Evolutionary conservation across 176 grass and related monocot genomes (phyloP).

Genomic region (Zoysia pacifica): DNA sequence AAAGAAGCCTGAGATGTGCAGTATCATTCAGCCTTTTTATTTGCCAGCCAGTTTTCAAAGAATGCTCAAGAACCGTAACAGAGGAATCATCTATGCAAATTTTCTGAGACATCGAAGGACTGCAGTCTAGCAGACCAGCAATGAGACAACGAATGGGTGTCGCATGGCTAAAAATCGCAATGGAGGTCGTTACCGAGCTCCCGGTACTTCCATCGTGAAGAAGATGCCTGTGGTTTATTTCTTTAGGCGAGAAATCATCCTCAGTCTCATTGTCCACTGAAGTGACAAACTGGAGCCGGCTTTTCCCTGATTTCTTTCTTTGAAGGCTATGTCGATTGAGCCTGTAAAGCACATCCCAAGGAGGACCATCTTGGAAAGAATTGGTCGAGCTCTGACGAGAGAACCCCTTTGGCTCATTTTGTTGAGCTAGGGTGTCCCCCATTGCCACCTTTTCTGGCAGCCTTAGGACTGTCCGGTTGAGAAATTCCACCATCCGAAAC

Average conservation of each 20-base stretch:
- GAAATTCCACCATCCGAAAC: slow-evolving; percentile 81
- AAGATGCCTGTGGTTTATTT: slow-evolving; percentile 40
- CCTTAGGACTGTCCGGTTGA: slow-evolving; percentile 64
- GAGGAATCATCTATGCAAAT: slow-evolving; percentile 87
- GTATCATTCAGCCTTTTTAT: slow-evolving; percentile 86
- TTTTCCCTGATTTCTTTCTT: slow-evolving; percentile 85
- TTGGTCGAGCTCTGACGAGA: slow-evolving; percentile 69
- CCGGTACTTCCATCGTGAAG: slow-evolving; percentile 46
- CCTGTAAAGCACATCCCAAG: slow-evolving; percentile 63
- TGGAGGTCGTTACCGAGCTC: slow-evolving; percentile 36
- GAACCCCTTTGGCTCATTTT: slow-evolving; percentile 61
- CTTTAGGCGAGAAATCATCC: slow-evolving; percentile 72
- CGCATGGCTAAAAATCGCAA: slow-evolving; percentile 76
- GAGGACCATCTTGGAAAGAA: slow-evolving; percentile 63
- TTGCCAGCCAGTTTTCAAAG: slow-evolving; percentile 71
- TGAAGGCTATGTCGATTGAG: slow-evolving; percentile 64
- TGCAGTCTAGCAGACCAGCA: slow-evolving; percentile 67
- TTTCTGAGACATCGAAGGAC: slow-evolving; percentile 60
- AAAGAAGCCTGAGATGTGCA: slow-evolving; percentile 83
- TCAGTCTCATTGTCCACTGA: slow-evolving; percentile 67
- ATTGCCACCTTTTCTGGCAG: slow-evolving; percentile 78
- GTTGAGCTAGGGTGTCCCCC: slow-evolving; percentile 46
- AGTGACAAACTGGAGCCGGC: slow-evolving; percentile 80
- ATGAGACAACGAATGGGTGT: slow-evolving; percentile 71
- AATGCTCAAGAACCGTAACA: slow-evolving; percentile 76